Evolutionary conservation across 495 filamentous ascomycete genomes (phyloP).

Genomic region (Hypoxylon fuscum): DNA sequence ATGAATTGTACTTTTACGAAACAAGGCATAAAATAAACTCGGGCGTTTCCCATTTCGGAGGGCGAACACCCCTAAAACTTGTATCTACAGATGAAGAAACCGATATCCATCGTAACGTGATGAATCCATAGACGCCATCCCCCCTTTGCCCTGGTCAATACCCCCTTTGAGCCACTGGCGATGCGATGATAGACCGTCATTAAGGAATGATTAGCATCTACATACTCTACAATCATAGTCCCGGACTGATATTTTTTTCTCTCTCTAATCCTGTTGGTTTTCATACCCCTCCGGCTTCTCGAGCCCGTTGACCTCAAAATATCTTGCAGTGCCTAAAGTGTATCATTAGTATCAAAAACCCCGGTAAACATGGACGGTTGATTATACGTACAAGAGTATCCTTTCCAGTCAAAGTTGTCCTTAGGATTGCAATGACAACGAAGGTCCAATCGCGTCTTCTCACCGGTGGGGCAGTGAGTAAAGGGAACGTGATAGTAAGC

Average conservation of each 20-base stretch:
- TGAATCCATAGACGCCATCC: slow-evolving; percentile 43
- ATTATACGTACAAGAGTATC: slow-evolving; percentile 81
- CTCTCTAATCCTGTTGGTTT: slow-evolving; percentile 65
- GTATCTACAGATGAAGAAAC: slow-evolving; percentile 50
- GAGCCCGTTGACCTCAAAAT: slow-evolving; percentile 81
- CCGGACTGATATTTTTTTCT: slow-evolving; percentile 10
- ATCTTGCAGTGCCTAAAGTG: slow-evolving; percentile 74
- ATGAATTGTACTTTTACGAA: slow-evolving; percentile 24
- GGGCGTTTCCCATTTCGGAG: slow-evolving; percentile 32
- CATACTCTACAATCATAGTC: slow-evolving; percentile 32
- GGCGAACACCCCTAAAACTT: slow-evolving; percentile 27
- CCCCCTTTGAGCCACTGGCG: slow-evolving; percentile 35
- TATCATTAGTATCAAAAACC: slow-evolving; percentile 19
- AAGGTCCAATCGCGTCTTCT: slow-evolving; percentile 78
- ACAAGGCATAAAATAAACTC: slow-evolving; percentile 20
- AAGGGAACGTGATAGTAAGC: slow-evolving; percentile 99
- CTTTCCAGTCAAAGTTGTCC: slow-evolving; percentile 99
- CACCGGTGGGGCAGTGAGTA: slow-evolving; percentile 93
- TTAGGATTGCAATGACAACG: slow-evolving; percentile 94
- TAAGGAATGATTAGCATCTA: slow-evolving; percentile 35
- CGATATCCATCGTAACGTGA: slow-evolving; percentile 38
- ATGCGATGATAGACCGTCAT: slow-evolving; percentile 41
- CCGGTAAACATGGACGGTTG: background rate
- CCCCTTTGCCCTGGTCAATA: slow-evolving; percentile 37
- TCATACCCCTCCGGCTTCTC: slow-evolving; percentile 85